Evolutionary conservation across 345 rosid genomes (phyloP).

Genomic region (Populus nigra): DNA sequence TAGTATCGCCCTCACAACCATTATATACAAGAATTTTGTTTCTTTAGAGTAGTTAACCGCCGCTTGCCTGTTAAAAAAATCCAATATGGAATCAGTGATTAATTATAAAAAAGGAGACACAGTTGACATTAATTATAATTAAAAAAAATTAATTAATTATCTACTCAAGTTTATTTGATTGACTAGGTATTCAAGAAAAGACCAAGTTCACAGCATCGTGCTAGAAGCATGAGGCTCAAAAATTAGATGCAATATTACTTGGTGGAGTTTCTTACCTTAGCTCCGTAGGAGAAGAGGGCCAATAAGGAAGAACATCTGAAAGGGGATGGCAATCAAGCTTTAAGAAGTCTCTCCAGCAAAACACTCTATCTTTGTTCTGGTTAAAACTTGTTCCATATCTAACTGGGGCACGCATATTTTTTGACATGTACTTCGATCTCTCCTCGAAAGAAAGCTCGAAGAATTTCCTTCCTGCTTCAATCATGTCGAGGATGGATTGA

Average conservation of each 20-base stretch:
- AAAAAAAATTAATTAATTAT: background rate
- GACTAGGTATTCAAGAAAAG: background rate
- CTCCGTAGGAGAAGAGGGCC: constrained; percentile 40
- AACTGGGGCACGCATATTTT: constrained; percentile 28
- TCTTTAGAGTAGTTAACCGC: constrained; percentile 29
- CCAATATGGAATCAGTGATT: background rate
- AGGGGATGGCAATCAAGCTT: constrained; percentile 42
- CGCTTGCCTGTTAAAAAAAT: constrained; percentile 24
- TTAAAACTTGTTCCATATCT: constrained; percentile 45
- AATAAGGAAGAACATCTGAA: constrained; percentile 26
- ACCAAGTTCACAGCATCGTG: background rate
- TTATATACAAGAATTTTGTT: constrained; percentile 24
- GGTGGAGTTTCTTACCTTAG: constrained; percentile 16
- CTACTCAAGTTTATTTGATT: background rate
- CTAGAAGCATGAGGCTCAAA: background rate
- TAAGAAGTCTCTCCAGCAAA: constrained; percentile 47
- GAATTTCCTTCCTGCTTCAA: constrained; percentile 22
- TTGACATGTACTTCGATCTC: constrained; percentile 41
- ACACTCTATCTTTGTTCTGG: constrained; percentile 35
- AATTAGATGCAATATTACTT: background rate
- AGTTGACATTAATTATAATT: background rate
- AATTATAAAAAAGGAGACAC: background rate
- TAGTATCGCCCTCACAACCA: constrained; percentile 32
- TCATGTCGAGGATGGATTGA: constrained; percentile 14
- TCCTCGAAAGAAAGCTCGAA: constrained; percentile 40